Percentiles rank a stretch among this genome's conserved stretches.
phyloP scores from a whole-genome alignment of 106 monocot species.

The Cymbidium sinense region DNA sequence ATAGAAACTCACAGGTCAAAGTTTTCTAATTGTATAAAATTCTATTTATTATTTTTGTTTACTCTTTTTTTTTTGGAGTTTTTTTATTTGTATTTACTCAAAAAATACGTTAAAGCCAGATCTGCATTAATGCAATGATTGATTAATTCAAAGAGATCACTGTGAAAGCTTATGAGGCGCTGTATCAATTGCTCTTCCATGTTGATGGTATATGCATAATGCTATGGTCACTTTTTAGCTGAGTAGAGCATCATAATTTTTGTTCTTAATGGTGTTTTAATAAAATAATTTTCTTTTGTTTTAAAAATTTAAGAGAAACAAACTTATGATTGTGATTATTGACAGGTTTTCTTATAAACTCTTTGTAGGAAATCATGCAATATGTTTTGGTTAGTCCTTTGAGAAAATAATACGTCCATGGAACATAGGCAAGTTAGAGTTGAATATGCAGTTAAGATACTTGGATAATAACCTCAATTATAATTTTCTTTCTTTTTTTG shows the following conservation, averaged over 20 bases:
- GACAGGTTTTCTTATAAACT: background rate
- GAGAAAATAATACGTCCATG: background rate
- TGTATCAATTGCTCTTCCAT: too few relatives aligned
- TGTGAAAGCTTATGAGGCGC: too few relatives aligned
- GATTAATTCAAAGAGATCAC: too few relatives aligned
- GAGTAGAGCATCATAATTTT: background rate
- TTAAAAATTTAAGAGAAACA: background rate
- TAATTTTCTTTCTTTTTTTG: background rate
- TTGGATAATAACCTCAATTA: background rate
- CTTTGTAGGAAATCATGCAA: background rate
- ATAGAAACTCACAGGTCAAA: too few relatives aligned
- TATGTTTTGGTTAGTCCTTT: background rate
- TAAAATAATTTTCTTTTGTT: background rate
- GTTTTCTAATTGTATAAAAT: too few relatives aligned
- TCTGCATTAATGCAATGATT: too few relatives aligned
- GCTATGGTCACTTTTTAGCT: background rate
- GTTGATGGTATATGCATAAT: background rate
- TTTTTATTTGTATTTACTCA: too few relatives aligned
- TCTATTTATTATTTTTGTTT: too few relatives aligned
- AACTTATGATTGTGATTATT: background rate
- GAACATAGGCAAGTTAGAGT: background rate
- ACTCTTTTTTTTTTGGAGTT: too few relatives aligned
- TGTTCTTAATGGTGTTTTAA: background rate
- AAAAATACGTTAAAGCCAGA: too few relatives aligned
- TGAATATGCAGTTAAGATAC: background rate